Conservation (phyloP, 176 grass and related monocot species). For the Ananas comosus region DNA sequence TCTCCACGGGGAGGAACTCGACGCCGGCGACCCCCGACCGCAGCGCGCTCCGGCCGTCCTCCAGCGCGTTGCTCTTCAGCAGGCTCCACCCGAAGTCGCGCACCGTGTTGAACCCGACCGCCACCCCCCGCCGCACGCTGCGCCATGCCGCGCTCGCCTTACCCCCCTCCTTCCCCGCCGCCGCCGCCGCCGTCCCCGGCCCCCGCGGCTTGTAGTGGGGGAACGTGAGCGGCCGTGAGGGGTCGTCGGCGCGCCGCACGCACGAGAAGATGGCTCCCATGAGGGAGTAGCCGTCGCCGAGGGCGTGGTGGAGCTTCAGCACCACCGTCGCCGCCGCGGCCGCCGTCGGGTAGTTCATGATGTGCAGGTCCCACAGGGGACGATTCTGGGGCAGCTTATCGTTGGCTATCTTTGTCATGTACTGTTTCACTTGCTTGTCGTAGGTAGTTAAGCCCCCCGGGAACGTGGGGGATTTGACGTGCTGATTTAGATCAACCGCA, state of each 20-base stretch:
- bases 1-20: neutral
- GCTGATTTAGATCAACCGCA: neutral
- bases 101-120: neutral
- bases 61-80: neutral
- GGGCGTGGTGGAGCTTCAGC: constrained; percentile 4
- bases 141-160: neutral
- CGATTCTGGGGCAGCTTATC: neutral
- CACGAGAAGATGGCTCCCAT: constrained; percentile 12
- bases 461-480: neutral
- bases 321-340: constrained; percentile 3
- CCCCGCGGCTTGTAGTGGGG: neutral
- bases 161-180: neutral
- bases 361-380: neutral
- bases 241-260: constrained; percentile 4
- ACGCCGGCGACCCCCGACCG: neutral
- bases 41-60: neutral
- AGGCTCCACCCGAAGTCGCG: constrained; percentile 10
- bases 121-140: neutral
- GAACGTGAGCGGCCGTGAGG: constrained; percentile 6
- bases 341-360: constrained; percentile 11
- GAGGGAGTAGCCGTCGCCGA: constrained; percentile 11
- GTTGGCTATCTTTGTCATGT: neutral
- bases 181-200: too few species aligned
- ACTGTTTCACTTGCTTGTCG: neutral
- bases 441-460: neutral